Base-by-base conservation (phyloP, 805 yeast species). In the Yarrowia deformans region DNA sequence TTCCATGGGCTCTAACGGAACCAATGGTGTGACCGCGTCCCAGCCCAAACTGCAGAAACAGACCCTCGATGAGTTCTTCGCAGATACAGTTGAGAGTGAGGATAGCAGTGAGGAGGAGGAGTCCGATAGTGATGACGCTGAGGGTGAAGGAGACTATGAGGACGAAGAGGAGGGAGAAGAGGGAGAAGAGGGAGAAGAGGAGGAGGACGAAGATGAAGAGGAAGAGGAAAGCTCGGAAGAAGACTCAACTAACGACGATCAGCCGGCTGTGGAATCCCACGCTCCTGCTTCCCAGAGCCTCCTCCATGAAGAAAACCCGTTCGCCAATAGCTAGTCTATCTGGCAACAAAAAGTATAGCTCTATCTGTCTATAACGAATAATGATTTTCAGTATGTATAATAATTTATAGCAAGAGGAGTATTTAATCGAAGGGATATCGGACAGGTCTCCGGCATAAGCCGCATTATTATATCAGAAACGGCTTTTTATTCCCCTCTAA, bases 31-130 rank as follows among this genome's bases (percentile, higher is more conserved):
- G 19, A 73, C 73, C 39, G 42, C 64, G 8, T n/a, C 42, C 9
- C 50, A 79, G 78, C 13, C 80, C 78, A 71, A 82, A 81, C 68
- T 88, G 74, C 84, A 85, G 70, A 77, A 90, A 46, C 97, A 91
- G 76, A 90, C 93, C 69, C 79, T 93, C 69, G 98, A 93, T 75
- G 98, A 93, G 71, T 93, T 93, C 76, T 88, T 93, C 73, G 89
- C 85, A 1, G 83, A 83, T 70, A 45, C 42, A 0, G 66, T 60
- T 8, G 73, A 70, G n/a, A 60, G 60, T n/a, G 70, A 69, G 32
- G 71, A 63, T 3, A 74, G 72, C n/a, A 72, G 69, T 16, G 72
- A 69, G 29, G 76, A 72, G 23, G 76, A 73, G 35, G 79, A 49
- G 5, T 49, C 71, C 13, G 75, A 70, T 14, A 80, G 68, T 67